phyloP scores from a whole-genome alignment of 2,329 filamentous ascomycete species.

The Esteya vermicola region DNA sequence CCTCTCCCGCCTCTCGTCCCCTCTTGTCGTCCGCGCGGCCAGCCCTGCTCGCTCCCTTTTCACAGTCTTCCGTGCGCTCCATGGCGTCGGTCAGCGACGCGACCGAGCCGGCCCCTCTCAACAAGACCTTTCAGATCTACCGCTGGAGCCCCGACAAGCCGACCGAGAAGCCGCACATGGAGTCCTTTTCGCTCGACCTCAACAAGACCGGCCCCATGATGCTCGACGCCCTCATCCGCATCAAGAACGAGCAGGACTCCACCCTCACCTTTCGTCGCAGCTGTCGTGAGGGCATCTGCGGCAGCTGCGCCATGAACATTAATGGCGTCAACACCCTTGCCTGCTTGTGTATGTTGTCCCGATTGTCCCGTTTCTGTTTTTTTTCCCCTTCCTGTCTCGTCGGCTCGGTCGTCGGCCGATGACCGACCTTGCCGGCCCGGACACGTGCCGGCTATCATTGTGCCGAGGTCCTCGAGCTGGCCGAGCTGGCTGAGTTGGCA shows the following conservation, averaged over 20 bases:
- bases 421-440: neutral
- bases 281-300: slow-evolving; percentile 96
- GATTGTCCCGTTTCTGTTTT: too few relatives aligned
- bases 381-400: neutral
- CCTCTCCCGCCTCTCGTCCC: slow-evolving; percentile 15
- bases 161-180: slow-evolving; percentile 85
- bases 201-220: slow-evolving; percentile 99
- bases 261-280: slow-evolving; percentile 91
- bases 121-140: slow-evolving; percentile 98
- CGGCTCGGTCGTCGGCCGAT: neutral
- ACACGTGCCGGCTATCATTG: neutral
- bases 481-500: too few relatives aligned
- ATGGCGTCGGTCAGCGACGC: slow-evolving; percentile 37
- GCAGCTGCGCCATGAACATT: slow-evolving; percentile 99
- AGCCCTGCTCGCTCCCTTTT: slow-evolving; percentile 15
- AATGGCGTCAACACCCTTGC: slow-evolving; percentile 96
- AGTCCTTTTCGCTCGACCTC: slow-evolving; percentile 85
- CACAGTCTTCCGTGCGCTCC: slow-evolving; percentile 28
- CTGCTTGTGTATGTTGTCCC: slow-evolving; percentile 78
- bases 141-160: slow-evolving; percentile 95
- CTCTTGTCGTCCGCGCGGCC: slow-evolving; percentile 18
- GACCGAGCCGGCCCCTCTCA: slow-evolving; percentile 43
- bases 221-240: slow-evolving; percentile 87
- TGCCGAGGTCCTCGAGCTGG: too few relatives aligned
- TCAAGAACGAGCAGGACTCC: slow-evolving; percentile 98